Percentiles rank a stretch among this genome's conserved stretches.
Evolutionary conservation across 2,329 filamentous ascomycete genomes (phyloP).

Genomic region (Verruconis gallopava): DNA sequence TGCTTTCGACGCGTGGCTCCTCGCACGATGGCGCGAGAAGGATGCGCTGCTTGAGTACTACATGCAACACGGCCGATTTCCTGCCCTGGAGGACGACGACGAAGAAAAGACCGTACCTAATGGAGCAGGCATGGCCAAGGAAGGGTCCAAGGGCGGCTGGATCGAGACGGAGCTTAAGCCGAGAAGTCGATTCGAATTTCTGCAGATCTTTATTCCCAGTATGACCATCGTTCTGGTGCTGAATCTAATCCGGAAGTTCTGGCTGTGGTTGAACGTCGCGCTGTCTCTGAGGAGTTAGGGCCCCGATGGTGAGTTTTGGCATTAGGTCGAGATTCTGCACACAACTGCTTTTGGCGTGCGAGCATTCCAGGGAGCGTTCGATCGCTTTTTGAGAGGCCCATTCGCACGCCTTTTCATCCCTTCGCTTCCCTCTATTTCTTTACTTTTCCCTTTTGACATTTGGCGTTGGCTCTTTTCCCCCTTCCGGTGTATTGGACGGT

Average conservation of each 20-base stretch:
- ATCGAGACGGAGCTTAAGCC: slow-evolving; percentile 36
- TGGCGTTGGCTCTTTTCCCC: no score
- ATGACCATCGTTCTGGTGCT: slow-evolving; percentile 19
- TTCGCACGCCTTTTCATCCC: no score
- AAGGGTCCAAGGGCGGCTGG: slow-evolving; percentile 25
- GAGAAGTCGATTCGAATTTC: slow-evolving; percentile 24
- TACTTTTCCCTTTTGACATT: no score
- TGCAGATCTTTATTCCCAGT: slow-evolving; percentile 31
- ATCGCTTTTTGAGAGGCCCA: no score
- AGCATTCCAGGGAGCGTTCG: no score
- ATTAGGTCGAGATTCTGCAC: no score
- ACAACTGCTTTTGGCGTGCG: no score
- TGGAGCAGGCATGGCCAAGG: slow-evolving; percentile 13
- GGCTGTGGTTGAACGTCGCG: slow-evolving; percentile 12
- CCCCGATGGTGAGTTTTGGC: no score
- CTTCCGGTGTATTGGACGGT: no score
- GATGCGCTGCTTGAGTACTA: slow-evolving; percentile 77
- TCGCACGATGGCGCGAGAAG: slow-evolving; percentile 80
- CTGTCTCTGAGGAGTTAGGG: no score
- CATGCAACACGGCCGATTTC: slow-evolving; percentile 62
- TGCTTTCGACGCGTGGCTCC: slow-evolving; percentile 69
- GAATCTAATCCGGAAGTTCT: slow-evolving; percentile 20
- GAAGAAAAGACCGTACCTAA: slow-evolving; percentile 1
- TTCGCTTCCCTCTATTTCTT: no score
- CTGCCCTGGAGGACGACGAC: slow-evolving; percentile 42